phyloP scores from a whole-genome alignment of 164 flowering plant genomes.

The Echeveria elegans region DNA sequence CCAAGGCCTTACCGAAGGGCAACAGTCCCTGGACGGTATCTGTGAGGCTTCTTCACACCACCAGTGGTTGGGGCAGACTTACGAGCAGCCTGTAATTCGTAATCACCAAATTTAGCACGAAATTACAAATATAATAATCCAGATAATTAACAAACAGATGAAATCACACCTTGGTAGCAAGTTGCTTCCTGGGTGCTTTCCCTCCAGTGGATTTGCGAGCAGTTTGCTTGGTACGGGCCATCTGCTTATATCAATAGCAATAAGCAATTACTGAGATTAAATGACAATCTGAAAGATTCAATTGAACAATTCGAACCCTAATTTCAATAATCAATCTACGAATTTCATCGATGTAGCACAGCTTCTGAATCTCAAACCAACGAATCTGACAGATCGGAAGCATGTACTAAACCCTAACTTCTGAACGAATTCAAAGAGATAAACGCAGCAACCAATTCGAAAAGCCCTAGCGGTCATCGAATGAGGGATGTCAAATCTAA shows the following conservation, averaged over 20 bases:
- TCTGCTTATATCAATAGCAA: slow-evolving; percentile 15
- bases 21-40: slow-evolving; percentile 89
- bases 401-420: not conserved
- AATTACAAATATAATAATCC: not conserved
- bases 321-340: not conserved
- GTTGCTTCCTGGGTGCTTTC: slow-evolving; percentile 84
- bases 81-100: slow-evolving; percentile 52
- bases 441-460: not conserved
- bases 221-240: slow-evolving; percentile 92
- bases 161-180: slow-evolving; percentile 62
- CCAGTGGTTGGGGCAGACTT: slow-evolving; percentile 94
- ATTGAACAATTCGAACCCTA: not conserved
- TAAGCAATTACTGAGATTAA: not conserved
- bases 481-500: not conserved
- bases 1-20: slow-evolving; percentile 57
- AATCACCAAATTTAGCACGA: not conserved
- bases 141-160: not conserved
- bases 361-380: not conserved
- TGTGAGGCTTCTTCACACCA: slow-evolving; percentile 91
- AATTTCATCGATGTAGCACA: not conserved
- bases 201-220: slow-evolving; percentile 91
- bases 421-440: not conserved
- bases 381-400: not conserved
- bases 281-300: not conserved
- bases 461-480: not conserved